phyloP scores from a whole-genome alignment of 768 basidiomycete genomes.

The Cystofilobasidium ferigula region DNA sequence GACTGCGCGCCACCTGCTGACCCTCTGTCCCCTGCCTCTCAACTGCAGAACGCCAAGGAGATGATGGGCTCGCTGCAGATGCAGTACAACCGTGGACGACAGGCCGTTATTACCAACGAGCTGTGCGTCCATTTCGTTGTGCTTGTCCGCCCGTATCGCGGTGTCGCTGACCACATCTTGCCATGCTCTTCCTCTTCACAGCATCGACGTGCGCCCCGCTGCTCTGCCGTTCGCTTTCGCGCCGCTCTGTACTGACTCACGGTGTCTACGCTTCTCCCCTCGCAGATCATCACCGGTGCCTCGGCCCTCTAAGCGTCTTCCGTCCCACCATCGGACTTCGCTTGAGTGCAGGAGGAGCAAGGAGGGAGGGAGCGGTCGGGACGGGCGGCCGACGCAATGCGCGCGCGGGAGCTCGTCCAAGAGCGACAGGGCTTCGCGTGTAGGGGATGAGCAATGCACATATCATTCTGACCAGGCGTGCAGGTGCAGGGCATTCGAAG shows the following conservation, averaged over 20 bases:
- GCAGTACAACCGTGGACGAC: constrained; percentile 97
- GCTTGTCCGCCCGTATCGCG: background rate
- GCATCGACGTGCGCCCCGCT: constrained; percentile 6
- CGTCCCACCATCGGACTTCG: too few relatives aligned
- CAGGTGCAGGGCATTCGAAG: too few relatives aligned
- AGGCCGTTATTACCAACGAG: constrained; percentile 72
- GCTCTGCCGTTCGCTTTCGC: background rate
- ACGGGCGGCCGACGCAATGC: too few relatives aligned
- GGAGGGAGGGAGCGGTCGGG: too few relatives aligned
- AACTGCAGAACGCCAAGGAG: constrained; percentile 64
- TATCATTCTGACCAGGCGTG: too few relatives aligned
- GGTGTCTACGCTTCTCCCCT: background rate
- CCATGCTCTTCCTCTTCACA: background rate
- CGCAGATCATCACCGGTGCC: constrained; percentile 18
- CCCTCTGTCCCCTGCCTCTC: background rate
- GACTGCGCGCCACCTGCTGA: background rate
- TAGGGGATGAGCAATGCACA: too few relatives aligned
- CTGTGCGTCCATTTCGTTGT: constrained; percentile 17
- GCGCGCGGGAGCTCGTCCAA: too few relatives aligned
- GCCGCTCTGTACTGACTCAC: background rate
- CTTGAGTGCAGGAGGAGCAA: too few relatives aligned
- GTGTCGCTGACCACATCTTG: background rate
- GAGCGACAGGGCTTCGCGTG: too few relatives aligned
- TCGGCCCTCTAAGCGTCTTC: constrained; percentile 17
- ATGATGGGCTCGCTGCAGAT: constrained; percentile 81